phyloP scores from a whole-genome alignment of 2,329 filamentous ascomycete genomes.

The Fusarium haematococcum region DNA sequence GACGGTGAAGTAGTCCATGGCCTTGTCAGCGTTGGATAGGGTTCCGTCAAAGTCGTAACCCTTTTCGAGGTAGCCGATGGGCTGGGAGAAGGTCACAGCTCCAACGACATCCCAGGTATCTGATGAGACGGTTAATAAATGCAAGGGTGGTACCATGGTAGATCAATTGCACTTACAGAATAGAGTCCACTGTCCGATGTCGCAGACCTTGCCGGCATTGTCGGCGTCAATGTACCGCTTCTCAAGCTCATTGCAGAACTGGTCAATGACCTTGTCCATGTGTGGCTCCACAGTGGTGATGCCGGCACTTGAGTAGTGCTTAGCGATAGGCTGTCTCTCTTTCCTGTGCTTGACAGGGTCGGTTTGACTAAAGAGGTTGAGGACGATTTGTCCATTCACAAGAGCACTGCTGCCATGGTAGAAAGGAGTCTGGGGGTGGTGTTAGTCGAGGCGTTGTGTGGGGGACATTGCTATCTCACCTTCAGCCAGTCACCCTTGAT shows the following conservation, averaged over 20 bases:
- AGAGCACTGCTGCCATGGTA: slow-evolving; percentile 43
- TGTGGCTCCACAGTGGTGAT: slow-evolving; percentile 41
- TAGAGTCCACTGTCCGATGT: slow-evolving; percentile 56
- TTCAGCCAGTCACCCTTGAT: slow-evolving; percentile 50
- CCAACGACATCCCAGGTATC: slow-evolving; percentile 57
- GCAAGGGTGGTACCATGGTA: neutral
- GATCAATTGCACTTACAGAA: slow-evolving; percentile 49
- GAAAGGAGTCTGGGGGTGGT: slow-evolving; percentile 36
- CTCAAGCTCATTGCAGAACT: slow-evolving; percentile 49
- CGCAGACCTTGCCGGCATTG: slow-evolving; percentile 43
- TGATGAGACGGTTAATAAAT: slow-evolving; percentile 1
- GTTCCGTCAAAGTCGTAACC: slow-evolving; percentile 53
- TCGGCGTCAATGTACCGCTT: slow-evolving; percentile 45
- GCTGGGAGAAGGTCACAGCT: slow-evolving; percentile 54
- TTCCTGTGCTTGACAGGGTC: slow-evolving; percentile 37
- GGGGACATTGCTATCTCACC: slow-evolving; percentile 29
- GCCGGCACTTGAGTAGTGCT: slow-evolving; percentile 42
- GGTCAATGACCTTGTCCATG: slow-evolving; percentile 46
- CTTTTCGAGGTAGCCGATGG: slow-evolving; percentile 56
- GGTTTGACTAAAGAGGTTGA: slow-evolving; percentile 43
- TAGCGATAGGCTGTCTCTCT: slow-evolving; percentile 41
- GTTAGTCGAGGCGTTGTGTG: neutral
- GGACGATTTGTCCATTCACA: slow-evolving; percentile 42
- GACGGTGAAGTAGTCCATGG: slow-evolving; percentile 50
- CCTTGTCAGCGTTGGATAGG: slow-evolving; percentile 46